Conservation (phyloP, 2,329 filamentous ascomycete species). For the Fusarium kyushuense region DNA sequence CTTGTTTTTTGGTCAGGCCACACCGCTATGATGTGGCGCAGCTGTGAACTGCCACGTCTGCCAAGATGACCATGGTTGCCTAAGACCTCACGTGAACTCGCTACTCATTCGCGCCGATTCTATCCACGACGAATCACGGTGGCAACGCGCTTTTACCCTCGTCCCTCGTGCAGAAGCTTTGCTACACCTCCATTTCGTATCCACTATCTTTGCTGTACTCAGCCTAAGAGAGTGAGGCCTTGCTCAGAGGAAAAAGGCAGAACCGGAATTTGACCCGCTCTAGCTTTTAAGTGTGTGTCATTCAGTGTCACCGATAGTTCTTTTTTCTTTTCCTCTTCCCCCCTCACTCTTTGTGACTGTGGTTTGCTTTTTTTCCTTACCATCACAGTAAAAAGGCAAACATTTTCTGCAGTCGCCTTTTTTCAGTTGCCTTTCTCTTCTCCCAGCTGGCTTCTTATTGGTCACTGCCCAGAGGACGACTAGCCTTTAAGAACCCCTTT, state of each 20-base stretch:
- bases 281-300: conserved; percentile 23
- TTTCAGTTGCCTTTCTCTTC: conserved; percentile 36
- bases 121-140: conserved; percentile 37
- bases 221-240: conserved; percentile 34
- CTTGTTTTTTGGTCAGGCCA: conserved; percentile 41
- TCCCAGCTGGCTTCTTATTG: conserved; percentile 29
- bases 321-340: neutral
- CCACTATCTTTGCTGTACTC: conserved; percentile 13
- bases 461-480: conserved; percentile 7
- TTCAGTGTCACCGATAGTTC: conserved; percentile 40
- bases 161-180: conserved; percentile 33
- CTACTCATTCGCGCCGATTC: conserved; percentile 51
- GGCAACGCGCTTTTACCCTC: conserved; percentile 39
- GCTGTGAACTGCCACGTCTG: conserved; percentile 30
- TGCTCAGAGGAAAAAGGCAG: conserved; percentile 35
- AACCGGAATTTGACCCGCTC: conserved; percentile 15
- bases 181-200: conserved; percentile 22
- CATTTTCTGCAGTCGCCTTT: neutral
- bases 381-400: neutral
- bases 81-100: conserved; percentile 54
- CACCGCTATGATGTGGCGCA: conserved; percentile 35
- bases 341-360: neutral
- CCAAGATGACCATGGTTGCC: conserved; percentile 48
- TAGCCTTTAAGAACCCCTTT: conserved; percentile 28
- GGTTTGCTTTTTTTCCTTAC: conserved; percentile 3